A percentile compares a stretch with the other conserved stretches of the same genome.
phyloP scores from a whole-genome alignment of 129 eudicot genomes.

The Cynara cardunculus region DNA sequence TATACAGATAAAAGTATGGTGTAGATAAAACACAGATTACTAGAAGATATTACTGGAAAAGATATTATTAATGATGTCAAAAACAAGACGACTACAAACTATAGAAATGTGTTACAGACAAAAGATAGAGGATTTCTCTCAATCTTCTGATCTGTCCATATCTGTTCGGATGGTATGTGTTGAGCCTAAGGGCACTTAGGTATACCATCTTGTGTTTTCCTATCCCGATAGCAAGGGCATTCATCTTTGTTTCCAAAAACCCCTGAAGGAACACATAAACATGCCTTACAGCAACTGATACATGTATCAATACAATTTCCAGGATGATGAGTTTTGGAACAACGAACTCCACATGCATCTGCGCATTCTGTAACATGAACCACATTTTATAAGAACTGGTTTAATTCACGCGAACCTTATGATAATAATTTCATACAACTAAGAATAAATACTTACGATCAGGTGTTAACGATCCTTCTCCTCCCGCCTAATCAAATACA shows the following conservation, averaged over 20 bases:
- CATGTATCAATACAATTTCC: conserved; percentile 32
- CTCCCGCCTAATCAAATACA: conserved; percentile 17
- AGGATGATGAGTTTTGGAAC: conserved; percentile 31
- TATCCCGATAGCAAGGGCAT: conserved; percentile 33
- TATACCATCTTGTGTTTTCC: conserved; percentile 29
- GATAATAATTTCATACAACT: background rate
- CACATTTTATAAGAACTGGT: background rate
- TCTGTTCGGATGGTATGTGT: background rate
- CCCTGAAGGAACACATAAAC: conserved; percentile 34
- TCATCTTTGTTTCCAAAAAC: conserved; percentile 32
- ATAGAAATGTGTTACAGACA: no score
- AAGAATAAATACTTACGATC: conserved; percentile 12
- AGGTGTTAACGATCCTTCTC: conserved; percentile 24
- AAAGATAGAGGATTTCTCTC: no score
- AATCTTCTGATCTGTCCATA: background rate
- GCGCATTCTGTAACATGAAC: conserved; percentile 24
- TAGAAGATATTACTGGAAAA: background rate
- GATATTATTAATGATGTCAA: background rate
- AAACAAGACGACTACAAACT: background rate
- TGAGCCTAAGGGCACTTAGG: conserved; percentile 28
- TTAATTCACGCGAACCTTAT: no score
- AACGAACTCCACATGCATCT: conserved; percentile 20
- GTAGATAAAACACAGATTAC: no score
- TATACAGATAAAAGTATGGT: no score
- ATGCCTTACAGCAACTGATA: conserved; percentile 24